Conservation (phyloP, 768 basidiomycete genomes). For the Amanita pseudoporphyria region DNA sequence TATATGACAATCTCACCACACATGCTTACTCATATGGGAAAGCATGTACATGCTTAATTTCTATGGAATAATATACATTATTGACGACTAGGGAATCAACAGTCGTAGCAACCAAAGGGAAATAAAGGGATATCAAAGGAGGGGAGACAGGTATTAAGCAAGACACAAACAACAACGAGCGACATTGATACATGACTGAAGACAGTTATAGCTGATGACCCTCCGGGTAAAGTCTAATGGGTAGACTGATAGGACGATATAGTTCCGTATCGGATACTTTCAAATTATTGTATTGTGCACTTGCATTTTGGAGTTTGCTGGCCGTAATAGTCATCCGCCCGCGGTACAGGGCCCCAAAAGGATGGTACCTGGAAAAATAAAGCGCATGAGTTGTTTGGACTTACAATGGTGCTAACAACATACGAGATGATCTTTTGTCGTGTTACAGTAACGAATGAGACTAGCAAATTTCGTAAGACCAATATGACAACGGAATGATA, state of each 20-base stretch:
- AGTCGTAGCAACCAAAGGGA: conserved; percentile 8
- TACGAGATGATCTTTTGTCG: conserved; percentile 74
- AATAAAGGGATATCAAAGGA: conserved; percentile 11
- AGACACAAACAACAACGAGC: not conserved
- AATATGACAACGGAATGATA: not conserved
- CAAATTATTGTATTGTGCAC: conserved; percentile 49
- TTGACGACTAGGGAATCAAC: conserved; percentile 11
- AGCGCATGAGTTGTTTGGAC: not conserved
- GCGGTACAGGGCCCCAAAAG: conserved; percentile 94
- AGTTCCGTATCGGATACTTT: not conserved
- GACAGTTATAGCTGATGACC: not conserved
- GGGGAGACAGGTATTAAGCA: not conserved
- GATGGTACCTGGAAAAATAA: conserved; percentile 61
- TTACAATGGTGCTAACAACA: conserved; percentile 11
- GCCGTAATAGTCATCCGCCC: conserved; percentile 88
- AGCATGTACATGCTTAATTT: conserved; percentile 3
- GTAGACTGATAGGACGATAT: not conserved
- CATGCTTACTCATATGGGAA: too few species aligned
- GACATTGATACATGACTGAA: not conserved
- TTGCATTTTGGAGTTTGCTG: conserved; percentile 51
- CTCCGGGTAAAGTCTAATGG: not conserved
- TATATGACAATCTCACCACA: not conserved
- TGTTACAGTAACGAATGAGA: conserved; percentile 90
- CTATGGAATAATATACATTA: conserved; percentile 8
- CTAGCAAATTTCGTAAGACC: conserved; percentile 30